A percentile compares a stretch with the other conserved stretches of the same genome.
Conservation (phyloP, 306 rosid genomes). For the Delonix regia region DNA sequence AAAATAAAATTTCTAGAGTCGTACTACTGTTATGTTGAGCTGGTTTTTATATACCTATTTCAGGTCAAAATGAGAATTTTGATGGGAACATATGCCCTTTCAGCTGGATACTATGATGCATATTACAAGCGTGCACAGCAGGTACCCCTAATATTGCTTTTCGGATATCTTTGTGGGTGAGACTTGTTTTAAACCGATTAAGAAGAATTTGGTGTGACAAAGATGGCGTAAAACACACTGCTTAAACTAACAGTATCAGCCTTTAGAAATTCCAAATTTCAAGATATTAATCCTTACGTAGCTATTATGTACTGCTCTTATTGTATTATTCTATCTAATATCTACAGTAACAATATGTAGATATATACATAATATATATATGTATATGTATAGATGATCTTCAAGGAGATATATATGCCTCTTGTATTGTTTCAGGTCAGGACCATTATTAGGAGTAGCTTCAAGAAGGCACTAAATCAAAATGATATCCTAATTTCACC, state of each 20-base stretch:
- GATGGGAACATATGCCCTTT: constrained; percentile 94
- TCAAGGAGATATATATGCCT: constrained; percentile 36
- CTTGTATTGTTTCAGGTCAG: constrained; percentile 71
- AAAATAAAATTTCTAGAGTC: constrained; percentile 21
- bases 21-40: constrained; percentile 15
- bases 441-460: constrained; percentile 85
- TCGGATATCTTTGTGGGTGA: constrained; percentile 16
- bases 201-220: constrained; percentile 24
- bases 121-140: constrained; percentile 98
- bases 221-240: constrained; percentile 14
- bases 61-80: constrained; percentile 98
- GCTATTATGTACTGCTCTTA: background rate
- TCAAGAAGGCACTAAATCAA: constrained; percentile 78
- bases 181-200: constrained; percentile 23
- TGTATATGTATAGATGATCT: background rate
- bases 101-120: constrained; percentile 99
- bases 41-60: constrained; percentile 29
- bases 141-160: constrained; percentile 51
- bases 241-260: background rate
- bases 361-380: constrained; percentile 11
- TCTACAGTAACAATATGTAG: background rate
- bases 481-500: constrained; percentile 94
- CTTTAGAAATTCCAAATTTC: constrained; percentile 1
- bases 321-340: background rate
- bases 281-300: background rate